These are phyloP conservation scores for Tricholoma sp. DNA, from an alignment of 768 basidiomycete genomes.

Conservation along the genomic window DNA sequence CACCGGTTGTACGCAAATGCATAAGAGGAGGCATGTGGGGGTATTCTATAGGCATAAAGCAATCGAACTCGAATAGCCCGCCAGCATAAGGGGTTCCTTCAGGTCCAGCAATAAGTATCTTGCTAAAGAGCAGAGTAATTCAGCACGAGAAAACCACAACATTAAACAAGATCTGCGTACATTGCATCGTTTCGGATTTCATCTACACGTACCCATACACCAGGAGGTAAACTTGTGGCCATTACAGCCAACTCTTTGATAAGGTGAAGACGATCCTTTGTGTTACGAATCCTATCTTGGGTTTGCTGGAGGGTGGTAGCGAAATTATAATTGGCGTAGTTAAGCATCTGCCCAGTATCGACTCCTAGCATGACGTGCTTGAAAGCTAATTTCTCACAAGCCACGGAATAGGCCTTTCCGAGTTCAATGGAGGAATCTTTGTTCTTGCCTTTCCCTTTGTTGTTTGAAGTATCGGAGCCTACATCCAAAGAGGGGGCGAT, in stretches of 20 bases:
- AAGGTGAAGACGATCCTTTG: constrained; percentile 45
- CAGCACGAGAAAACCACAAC: constrained; percentile 5
- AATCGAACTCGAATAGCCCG: constrained; percentile 54
- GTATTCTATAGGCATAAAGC: constrained; percentile 49
- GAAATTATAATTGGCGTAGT: constrained; percentile 31
- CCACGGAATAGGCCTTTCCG: constrained; percentile 35
- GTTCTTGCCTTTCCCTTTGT: constrained; percentile 27
- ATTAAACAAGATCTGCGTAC: constrained; percentile 26
- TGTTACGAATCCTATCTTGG: constrained; percentile 34
- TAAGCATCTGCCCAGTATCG: constrained; percentile 18
- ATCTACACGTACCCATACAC: constrained; percentile 53
- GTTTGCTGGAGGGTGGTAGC: constrained; percentile 25
- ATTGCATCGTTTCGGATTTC: constrained; percentile 53
- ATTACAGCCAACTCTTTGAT: constrained; percentile 52
- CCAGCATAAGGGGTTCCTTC: constrained; percentile 50
- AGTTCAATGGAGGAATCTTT: constrained; percentile 27
- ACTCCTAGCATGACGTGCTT: constrained; percentile 32
- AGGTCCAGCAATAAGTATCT: constrained; percentile 55
- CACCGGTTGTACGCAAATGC: constrained; percentile 49
- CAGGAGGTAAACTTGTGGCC: constrained; percentile 50
- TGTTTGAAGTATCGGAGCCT: constrained; percentile 6
- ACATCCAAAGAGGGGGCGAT: constrained; percentile 13
- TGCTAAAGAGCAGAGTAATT: constrained; percentile 27
- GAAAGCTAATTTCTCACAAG: constrained; percentile 46
- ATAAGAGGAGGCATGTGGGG: constrained; percentile 42